Evolutionary conservation across 1,284 basidiomycete genomes (phyloP), one percentile per base, ranked within the genome.

Genomic region (Wolfiporia cocos): DNA sequence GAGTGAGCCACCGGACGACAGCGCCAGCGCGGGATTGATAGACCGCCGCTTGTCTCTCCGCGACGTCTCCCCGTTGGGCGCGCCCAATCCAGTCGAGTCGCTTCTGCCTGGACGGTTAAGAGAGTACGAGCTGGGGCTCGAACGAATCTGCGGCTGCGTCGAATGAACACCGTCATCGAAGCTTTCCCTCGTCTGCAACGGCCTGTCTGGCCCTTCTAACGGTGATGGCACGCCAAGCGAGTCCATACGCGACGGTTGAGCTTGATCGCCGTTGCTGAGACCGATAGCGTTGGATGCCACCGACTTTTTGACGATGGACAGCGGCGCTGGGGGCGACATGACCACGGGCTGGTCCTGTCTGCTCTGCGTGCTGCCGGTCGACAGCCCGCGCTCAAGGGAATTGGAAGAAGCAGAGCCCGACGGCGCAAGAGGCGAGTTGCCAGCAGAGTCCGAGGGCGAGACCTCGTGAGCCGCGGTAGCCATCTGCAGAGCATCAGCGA

Each of bases 111-210:
- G 41, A 15, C 44, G 39, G 39, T 49, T 54, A 15, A 56, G 47
- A 24, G 54, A 56, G 33, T 47, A 42, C 36, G 45, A 47, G 39
- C 52, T 56, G 19, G 48, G 42, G 26, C 47, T 47, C 5, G 49
- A 29, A 12, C 54, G 50, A 47, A 73, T 61, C n/a, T 71, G 59
- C 21, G 69, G 52, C 49, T 76, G 69, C 35, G 76, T 61, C 5
- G 74, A 73, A 19, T 72, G 70, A 17, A 74, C 64, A 32, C 76
- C 71, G 43, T 78, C 76, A 47, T 84, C 80, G 46, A 74, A 78
- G 50, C 76, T 81, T 51, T 71, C 76, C 34, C 76, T 66, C 30
- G 75, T 69, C 35, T 59, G 66, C 46, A 62, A 52, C 28, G 44
- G 41, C 34, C 50, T 47, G 34, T 41, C 47, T 12, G 44, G 20